Evolutionary conservation across 2,329 filamentous ascomycete genomes (phyloP), one percentile per base, ranked within the genome.

Genomic region (Dactylonectria estremocensis): DNA sequence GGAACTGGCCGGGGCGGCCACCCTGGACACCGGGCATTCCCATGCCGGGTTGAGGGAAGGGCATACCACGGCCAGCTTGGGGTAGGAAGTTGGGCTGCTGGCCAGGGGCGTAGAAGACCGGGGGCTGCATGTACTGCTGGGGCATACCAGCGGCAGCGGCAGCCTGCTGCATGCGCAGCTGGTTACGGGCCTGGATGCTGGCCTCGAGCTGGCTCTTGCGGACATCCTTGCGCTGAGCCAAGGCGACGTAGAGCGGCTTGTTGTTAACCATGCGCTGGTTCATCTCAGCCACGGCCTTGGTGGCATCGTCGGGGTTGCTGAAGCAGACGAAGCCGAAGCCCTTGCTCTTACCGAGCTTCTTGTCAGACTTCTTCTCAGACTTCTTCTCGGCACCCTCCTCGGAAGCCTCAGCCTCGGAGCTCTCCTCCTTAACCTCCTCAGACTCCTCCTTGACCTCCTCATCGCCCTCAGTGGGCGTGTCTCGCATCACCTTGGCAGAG

Each of bases 301-400:
- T 98, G 74, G 96, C 96, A 83, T 99, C 96, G 78, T 99, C 96
- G 68, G 96, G 95, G 89, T 97, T 98, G 90, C 93, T 96, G 88
- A 99, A 99, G 93, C 96, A 99, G 80, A 99, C 96, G 83, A 99
- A 99, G 78, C 96, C 96, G 82, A 99, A 99, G 82, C 96, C 96
- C 89, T 98, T 99, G 92, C 95, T 97, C 93, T 98, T 98, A 82
- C 96, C 96, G 68, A 97, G 89, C 85, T 88, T 91, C 82, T 88
- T 89, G 71, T 90, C 88, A 33, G 69, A 59, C 77, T 87, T 89
- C 78, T 89, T 86, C 70, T 88, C 83, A 84, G 87, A 75, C 82
- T 91, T 90, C 80, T 90, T 86, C 40, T 90, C 87, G 66, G 85
- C 81, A 60, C 78, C 81, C 16, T 83, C 80, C 48, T 87, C 83